A percentile compares a stretch with the other conserved stretches of the same genome.
These are phyloP conservation scores for Rutstroemia sp. DNA, from an alignment of 2,329 filamentous ascomycete genomes.

Conservation along the genomic window DNA sequence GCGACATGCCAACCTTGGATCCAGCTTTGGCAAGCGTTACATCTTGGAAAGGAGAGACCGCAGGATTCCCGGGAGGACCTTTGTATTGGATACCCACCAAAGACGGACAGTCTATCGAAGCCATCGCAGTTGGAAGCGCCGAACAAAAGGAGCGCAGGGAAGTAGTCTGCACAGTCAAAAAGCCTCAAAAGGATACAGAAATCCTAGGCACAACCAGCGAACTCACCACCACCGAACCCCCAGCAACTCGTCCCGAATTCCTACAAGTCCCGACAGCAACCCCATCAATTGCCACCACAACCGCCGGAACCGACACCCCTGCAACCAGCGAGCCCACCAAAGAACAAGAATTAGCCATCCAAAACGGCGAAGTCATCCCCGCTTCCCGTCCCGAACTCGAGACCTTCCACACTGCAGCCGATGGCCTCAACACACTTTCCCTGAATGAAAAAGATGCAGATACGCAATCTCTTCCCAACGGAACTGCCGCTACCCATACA, in stretches of 20 bases:
- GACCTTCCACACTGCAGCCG: constrained; percentile 19
- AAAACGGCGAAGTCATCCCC: constrained; percentile 19
- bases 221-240: neutral
- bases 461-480: constrained; percentile 8
- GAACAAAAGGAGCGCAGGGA: constrained; percentile 39
- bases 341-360: constrained; percentile 2
- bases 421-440: constrained; percentile 11
- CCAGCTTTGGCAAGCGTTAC: constrained; percentile 44
- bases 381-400: constrained; percentile 18
- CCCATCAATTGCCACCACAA: constrained; percentile 2
- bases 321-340: neutral
- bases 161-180: constrained; percentile 23
- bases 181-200: neutral
- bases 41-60: constrained; percentile 43
- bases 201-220: neutral
- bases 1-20: constrained; percentile 68
- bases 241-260: constrained; percentile 4
- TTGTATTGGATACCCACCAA: constrained; percentile 46
- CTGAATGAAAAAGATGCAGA: constrained; percentile 16
- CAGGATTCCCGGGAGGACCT: constrained; percentile 49
- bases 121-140: constrained; percentile 44
- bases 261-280: constrained; percentile 13
- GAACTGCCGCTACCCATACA: neutral
- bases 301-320: neutral
- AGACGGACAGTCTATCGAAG: constrained; percentile 37